A percentile compares a stretch with the other conserved stretches of the same genome.
Conservation (phyloP, 176 grass and related monocot genomes). For the Oryza australiensis region DNA sequence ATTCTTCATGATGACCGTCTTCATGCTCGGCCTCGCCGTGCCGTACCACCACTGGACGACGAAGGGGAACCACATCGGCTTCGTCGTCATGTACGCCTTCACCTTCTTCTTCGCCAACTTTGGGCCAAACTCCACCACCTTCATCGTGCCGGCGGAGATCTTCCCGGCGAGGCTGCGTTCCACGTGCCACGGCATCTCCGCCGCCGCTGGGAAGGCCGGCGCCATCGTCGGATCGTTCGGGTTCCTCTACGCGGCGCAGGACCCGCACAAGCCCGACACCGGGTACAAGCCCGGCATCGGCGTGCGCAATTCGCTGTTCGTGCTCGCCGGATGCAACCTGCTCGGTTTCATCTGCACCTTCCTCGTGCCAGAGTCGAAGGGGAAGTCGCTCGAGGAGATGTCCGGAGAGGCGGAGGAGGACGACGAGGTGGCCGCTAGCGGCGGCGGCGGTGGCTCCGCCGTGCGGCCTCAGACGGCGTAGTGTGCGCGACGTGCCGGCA, state of each 20-base stretch:
- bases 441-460: not conserved
- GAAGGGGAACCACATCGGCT: conserved; percentile 49
- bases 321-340: conserved; percentile 41
- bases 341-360: conserved; percentile 44
- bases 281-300: conserved; percentile 54
- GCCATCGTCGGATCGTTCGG: conserved; percentile 61
- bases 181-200: conserved; percentile 78
- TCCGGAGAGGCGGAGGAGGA: conserved; percentile 43
- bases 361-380: conserved; percentile 63
- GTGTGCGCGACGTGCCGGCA: not conserved
- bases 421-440: not conserved
- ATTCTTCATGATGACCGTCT: conserved; percentile 68
- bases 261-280: conserved; percentile 33
- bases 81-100: conserved; percentile 61
- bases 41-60: conserved; percentile 77
- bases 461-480: conserved; percentile 6
- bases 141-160: conserved; percentile 60
- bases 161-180: conserved; percentile 58
- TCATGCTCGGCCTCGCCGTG: conserved; percentile 65
- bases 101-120: conserved; percentile 79
- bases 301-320: conserved; percentile 46
- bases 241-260: conserved; percentile 63
- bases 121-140: conserved; percentile 44
- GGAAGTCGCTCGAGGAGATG: conserved; percentile 70
- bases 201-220: conserved; percentile 51